Evolutionary conservation across 2,329 filamentous ascomycete species (phyloP).

Genomic region (Biscogniauxia sp.): DNA sequence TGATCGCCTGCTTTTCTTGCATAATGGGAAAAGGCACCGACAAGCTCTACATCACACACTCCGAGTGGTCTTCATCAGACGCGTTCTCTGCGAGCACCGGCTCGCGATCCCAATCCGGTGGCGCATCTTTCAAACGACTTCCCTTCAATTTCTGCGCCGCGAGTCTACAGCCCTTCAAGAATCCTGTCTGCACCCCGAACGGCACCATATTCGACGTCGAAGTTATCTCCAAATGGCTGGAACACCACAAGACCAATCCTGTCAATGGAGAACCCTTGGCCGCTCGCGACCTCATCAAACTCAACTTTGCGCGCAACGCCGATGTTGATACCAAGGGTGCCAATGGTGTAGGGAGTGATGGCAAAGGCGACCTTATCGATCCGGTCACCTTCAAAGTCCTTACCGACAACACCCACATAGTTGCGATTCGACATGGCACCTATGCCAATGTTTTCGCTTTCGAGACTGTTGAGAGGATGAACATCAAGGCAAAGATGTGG

Average conservation of each 20-base stretch:
- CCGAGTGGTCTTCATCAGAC: constrained; percentile 92
- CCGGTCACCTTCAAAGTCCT: constrained; percentile 97
- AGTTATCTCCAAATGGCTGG: constrained; percentile 90
- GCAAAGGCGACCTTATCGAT: constrained; percentile 80
- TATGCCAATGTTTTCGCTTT: constrained; percentile 96
- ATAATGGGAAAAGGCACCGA: constrained; percentile 53
- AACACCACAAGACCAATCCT: constrained; percentile 90
- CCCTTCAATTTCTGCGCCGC: constrained; percentile 98
- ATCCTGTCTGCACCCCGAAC: constrained; percentile 84
- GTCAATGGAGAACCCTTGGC: constrained; percentile 78
- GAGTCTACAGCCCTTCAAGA: constrained; percentile 89
- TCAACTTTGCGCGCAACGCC: constrained; percentile 90
- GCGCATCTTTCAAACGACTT: constrained; percentile 76
- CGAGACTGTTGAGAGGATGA: constrained; percentile 93
- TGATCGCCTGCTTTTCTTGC: constrained; percentile 1
- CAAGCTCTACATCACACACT: constrained; percentile 81
- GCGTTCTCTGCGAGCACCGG: constrained; percentile 80
- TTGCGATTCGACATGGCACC: constrained; percentile 74
- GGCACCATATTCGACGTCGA: constrained; percentile 95
- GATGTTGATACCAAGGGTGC: constrained; percentile 53
- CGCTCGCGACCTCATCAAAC: constrained; percentile 79
- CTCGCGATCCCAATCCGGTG: constrained; percentile 51
- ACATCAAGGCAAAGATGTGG: constrained; percentile 97
- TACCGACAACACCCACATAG: constrained; percentile 96
- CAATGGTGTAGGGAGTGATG: constrained; percentile 45